These are phyloP conservation scores for Coemansia sp. DNA, from an alignment of 192 early-diverging fungal species.

Conservation along the genomic window DNA sequence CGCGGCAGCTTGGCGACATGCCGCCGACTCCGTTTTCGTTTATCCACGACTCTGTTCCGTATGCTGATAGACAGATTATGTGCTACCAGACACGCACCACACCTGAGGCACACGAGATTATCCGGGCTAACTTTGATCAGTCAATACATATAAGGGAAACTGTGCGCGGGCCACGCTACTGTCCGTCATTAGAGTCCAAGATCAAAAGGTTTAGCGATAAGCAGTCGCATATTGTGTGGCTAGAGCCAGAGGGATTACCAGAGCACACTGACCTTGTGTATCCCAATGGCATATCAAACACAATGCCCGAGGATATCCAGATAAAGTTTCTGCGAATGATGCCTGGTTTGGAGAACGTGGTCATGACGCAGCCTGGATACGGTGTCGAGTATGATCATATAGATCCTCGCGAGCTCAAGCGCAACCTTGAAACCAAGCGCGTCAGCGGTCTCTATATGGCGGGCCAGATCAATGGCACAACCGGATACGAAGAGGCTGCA, in stretches of 20 bases:
- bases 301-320: slow-evolving; percentile 77
- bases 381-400: slow-evolving; percentile 87
- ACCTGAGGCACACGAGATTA: slow-evolving; percentile 60
- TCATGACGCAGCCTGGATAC: slow-evolving; percentile 71
- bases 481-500: slow-evolving; percentile 81
- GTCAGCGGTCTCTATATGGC: slow-evolving; percentile 74
- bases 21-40: slow-evolving; percentile 76
- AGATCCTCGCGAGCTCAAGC: slow-evolving; percentile 75
- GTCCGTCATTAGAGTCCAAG: slow-evolving; percentile 81
- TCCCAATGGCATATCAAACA: slow-evolving; percentile 84
- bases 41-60: slow-evolving; percentile 65
- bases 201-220: slow-evolving; percentile 68
- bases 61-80: slow-evolving; percentile 63
- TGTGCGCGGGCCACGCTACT: slow-evolving; percentile 78
- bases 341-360: slow-evolving; percentile 70
- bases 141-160: slow-evolving; percentile 83
- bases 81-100: slow-evolving; percentile 81
- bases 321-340: slow-evolving; percentile 67
- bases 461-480: slow-evolving; percentile 87
- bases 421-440: slow-evolving; percentile 75
- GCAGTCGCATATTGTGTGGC: slow-evolving; percentile 70
- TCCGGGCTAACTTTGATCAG: slow-evolving; percentile 70
- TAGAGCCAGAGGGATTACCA: slow-evolving; percentile 77
- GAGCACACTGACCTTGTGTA: slow-evolving; percentile 66
- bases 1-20: slow-evolving; percentile 65